phyloP scores from a whole-genome alignment of 306 rosid genomes.

The Styphnolobium japonicum region DNA sequence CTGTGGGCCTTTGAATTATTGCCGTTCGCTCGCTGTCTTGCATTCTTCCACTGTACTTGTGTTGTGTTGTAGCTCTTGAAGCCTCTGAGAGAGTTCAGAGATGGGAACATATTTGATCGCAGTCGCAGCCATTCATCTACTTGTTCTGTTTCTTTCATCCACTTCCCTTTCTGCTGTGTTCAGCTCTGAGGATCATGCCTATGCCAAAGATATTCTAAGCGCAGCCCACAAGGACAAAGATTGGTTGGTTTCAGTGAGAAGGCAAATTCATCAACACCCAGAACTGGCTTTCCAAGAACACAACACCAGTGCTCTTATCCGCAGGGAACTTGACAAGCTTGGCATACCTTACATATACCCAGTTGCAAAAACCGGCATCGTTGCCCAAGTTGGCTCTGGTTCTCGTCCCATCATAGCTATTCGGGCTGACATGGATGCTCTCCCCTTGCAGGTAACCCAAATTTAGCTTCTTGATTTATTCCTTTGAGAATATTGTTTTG shows the following conservation, averaged over 20 bases:
- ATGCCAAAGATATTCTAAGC: conserved; percentile 40
- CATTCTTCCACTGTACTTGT: too few species aligned
- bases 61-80: too few species aligned
- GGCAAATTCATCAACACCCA: conserved; percentile 68
- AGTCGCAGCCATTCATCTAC: neutral
- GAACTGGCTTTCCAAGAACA: conserved; percentile 64
- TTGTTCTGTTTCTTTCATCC: conserved; percentile 11
- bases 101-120: conserved; percentile 25
- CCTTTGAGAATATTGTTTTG: conserved; percentile 17
- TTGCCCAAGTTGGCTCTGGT: conserved; percentile 46
- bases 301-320: conserved; percentile 69
- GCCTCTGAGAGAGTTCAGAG: too few species aligned
- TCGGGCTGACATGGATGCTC: conserved; percentile 53
- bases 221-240: conserved; percentile 47
- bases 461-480: neutral
- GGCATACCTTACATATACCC: conserved; percentile 57
- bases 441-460: conserved; percentile 39
- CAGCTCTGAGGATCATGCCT: conserved; percentile 7
- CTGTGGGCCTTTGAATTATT: too few species aligned
- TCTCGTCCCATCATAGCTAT: conserved; percentile 39
- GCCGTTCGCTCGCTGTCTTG: too few species aligned
- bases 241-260: conserved; percentile 64
- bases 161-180: neutral
- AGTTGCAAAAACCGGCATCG: conserved; percentile 49
- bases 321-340: conserved; percentile 51